Base-by-base conservation (phyloP, 164 flowering plant genomes). In the Aristolochia californica region DNA sequence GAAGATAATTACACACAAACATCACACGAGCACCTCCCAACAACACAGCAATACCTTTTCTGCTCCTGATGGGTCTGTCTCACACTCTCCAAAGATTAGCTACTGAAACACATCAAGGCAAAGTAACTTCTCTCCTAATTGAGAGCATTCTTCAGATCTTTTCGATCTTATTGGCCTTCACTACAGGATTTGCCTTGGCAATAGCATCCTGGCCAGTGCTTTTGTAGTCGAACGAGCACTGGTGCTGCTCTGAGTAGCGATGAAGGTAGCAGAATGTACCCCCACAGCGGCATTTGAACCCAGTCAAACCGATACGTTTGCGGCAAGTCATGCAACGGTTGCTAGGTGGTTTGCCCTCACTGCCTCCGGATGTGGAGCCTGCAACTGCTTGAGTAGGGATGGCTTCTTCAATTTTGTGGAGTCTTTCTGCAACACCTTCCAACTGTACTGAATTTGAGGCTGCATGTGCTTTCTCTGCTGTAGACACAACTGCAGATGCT, bases 301-400 rank as follows among this genome's bases (percentile, higher is more conserved):
- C 60, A 4, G 67, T 70, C 66, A 70, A 28, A 16, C 73, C 67
- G 62, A 70, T 63, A 18, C 70, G 68, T 58, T 66, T 70, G n/a
- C 43, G 55, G 55, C 73, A 70, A 30, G 57, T 13, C 69, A 62
- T 17, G 60, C 73, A 66, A 23, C 66, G 66, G 45, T 66, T 70
- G 2, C 63, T 43, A 15, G 48, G 62, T 30, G 45, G 64, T 40
- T 60, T 56, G 49, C n/a, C 40, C 17, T 34, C 10, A 34, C 10
- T 27, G 13, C 43, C 62, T 5, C 25, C 61, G 40, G 56, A 69
- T 22, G 68, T 25, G 45, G 56, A 54, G 21, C 56, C 68, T 45
- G 60, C 72, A 13, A 11, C 13, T 13, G 14, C 47, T 26, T 40
- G 18, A 25, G 0, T 30, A 58, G 0, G 40, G 40, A 12, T 12